These are phyloP conservation scores for Gnomoniopsis sp. DNA, from an alignment of 2,329 filamentous ascomycete species.

Conservation along the genomic window DNA sequence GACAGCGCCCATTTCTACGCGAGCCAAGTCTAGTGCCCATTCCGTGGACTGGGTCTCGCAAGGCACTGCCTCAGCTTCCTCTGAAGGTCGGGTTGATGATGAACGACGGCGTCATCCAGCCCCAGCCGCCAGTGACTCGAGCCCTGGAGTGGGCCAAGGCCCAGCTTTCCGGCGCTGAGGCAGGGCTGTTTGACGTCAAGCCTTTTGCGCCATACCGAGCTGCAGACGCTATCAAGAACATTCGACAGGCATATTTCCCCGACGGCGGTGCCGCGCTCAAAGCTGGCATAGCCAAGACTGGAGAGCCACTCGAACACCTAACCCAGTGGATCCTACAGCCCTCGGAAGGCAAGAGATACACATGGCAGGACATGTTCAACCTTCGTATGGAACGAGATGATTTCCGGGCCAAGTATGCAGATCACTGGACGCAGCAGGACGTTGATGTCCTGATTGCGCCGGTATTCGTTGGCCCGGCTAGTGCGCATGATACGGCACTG, in stretches of 20 bases:
- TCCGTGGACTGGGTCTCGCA: constrained; percentile 29
- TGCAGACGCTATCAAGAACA: constrained; percentile 27
- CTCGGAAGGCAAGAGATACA: constrained; percentile 24
- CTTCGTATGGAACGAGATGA: constrained; percentile 27
- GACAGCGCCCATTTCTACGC: constrained; percentile 23
- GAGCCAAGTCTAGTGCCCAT: constrained; percentile 29
- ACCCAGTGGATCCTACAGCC: constrained; percentile 37
- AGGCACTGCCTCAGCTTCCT: constrained; percentile 7
- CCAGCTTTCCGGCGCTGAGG: constrained; percentile 18
- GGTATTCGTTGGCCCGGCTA: constrained; percentile 34
- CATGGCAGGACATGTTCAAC: constrained; percentile 23
- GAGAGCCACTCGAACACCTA: constrained; percentile 42
- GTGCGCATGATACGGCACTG: constrained; percentile 32
- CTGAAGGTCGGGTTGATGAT: constrained; percentile 42
- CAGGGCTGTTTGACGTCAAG: constrained; percentile 29
- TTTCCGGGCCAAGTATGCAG: constrained; percentile 30
- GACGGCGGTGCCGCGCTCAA: constrained; percentile 34
- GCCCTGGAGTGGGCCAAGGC: constrained; percentile 33
- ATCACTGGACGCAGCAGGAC: constrained; percentile 33
- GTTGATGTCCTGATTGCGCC: constrained; percentile 35
- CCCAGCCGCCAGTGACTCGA: constrained; percentile 34
- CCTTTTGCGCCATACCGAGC: constrained; percentile 30
- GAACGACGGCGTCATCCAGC: constrained; percentile 33
- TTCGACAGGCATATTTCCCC: constrained; percentile 43
- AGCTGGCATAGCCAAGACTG: constrained; percentile 30